Evolutionary conservation across 768 basidiomycete species (phyloP), one percentile per base, ranked within the genome.

Genomic region (Sarcodon sp.): DNA sequence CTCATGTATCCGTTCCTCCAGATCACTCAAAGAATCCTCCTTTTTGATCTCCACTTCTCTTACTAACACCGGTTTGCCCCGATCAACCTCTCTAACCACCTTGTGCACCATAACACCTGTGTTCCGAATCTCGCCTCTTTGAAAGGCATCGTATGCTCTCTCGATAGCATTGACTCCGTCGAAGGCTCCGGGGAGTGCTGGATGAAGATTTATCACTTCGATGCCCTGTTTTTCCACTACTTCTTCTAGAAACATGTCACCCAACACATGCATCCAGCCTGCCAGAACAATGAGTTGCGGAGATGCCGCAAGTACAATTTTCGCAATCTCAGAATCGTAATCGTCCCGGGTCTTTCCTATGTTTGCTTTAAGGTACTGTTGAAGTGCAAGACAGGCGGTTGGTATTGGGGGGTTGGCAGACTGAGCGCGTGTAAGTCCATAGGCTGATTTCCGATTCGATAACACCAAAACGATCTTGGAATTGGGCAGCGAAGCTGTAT

Each of bases 181-280:
- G 56, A 99, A 99, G n/a, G 84, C 80, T 2, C 92, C 91, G 0
- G 94, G 94, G 2, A 99, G 68, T 4, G 96, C 96, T 6, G 96
- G 96, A 57, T 98, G 96, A 4, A 99, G 70, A 61, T 98, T 99
- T 69, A 99, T 94, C 52, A 96, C 87, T 0, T 89, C 83, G 2
- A 94, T 76, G 4, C 50, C 35, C 1, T 69, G 63, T 34, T 52
- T 59, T 15, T 50, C 50, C n/a, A 47, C 48, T 21, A 53, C 50
- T 46, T 65, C 64, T 43, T 65, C 68, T 50, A 98, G 64, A 63
- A 97, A 97, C 0, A 67, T 68, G 46, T 87, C 82, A 49, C 83
- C 80, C 50, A 97, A 73, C 57, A 98, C 88, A 58, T 98, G 93
- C 94, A 99, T 97, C 89, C 91, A 99, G 0, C 96, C 96, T 0